A percentile compares a stretch with the other conserved stretches of the same genome.
These are phyloP conservation scores for Lactarius sanguifluus DNA, from an alignment of 768 basidiomycete genomes.

Conservation along the genomic window DNA sequence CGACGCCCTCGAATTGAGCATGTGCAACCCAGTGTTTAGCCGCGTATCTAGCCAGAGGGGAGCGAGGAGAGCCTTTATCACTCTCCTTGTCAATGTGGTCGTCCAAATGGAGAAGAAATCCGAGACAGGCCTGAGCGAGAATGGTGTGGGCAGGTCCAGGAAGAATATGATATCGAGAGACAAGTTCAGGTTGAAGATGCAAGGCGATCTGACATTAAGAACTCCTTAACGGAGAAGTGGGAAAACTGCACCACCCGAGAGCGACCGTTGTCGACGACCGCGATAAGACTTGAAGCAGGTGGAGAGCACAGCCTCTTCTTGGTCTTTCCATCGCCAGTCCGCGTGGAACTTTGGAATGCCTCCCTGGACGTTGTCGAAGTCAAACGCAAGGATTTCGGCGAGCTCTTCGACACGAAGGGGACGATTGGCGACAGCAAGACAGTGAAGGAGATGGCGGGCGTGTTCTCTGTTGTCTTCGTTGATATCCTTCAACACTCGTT, in stretches of 20 bases:
- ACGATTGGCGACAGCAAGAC: slow-evolving; percentile 3
- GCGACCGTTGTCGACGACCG: neutral
- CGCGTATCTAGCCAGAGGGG: slow-evolving; percentile 2
- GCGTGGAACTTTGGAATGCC: neutral
- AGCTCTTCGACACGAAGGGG: slow-evolving; percentile 5
- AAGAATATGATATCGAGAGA: neutral
- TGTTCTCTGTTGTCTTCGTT: neutral
- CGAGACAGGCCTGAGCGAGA: slow-evolving; percentile 1
- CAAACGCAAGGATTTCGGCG: slow-evolving; percentile 3
- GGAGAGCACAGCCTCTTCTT: neutral
- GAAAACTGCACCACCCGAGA: neutral
- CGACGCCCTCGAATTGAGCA: neutral
- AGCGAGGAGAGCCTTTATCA: neutral
- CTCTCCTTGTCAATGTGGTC: neutral
- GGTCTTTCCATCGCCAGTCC: slow-evolving; percentile 2
- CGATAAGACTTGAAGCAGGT: neutral
- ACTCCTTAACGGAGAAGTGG: slow-evolving; percentile 10
- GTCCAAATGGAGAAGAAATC: neutral
- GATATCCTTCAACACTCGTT: neutral
- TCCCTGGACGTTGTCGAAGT: neutral
- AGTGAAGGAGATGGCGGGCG: slow-evolving; percentile 7
- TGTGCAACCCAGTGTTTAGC: neutral
- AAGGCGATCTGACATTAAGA: slow-evolving; percentile 5
- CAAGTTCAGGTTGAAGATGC: neutral
- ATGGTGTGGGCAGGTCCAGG: neutral